Evolutionary conservation across 345 rosid genomes (phyloP).

Genomic region (Camelina neglecta): DNA sequence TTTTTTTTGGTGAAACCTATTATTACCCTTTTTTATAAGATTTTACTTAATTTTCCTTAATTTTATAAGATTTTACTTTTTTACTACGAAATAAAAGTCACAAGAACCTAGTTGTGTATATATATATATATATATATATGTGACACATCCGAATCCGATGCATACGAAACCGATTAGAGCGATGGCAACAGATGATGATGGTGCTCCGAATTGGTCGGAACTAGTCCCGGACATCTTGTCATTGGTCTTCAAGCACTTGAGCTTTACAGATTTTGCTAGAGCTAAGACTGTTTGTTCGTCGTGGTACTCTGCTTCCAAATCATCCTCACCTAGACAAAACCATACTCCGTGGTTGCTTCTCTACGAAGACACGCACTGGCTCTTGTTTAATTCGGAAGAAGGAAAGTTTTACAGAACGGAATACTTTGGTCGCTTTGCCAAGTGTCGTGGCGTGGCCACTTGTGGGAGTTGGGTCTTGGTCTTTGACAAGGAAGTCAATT

Average conservation of each 20-base stretch:
- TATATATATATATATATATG: neutral
- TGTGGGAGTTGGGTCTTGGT: conserved; percentile 7
- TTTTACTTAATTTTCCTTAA: too few species aligned
- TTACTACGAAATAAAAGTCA: neutral
- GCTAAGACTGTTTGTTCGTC: neutral
- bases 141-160: neutral
- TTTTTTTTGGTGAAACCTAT: neutral
- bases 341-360: neutral
- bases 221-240: neutral
- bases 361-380: neutral
- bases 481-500: neutral
- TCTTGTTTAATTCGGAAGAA: neutral
- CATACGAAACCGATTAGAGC: neutral
- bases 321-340: neutral
- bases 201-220: neutral
- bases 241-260: neutral
- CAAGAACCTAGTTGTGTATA: neutral
- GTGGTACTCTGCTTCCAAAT: neutral
- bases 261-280: neutral
- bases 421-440: neutral
- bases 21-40: neutral
- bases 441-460: neutral
- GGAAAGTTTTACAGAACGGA: neutral
- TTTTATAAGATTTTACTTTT: neutral
- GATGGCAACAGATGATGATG: neutral